Base-by-base conservation (phyloP, 495 filamentous ascomycete species). In the Talaromyces ruber region DNA sequence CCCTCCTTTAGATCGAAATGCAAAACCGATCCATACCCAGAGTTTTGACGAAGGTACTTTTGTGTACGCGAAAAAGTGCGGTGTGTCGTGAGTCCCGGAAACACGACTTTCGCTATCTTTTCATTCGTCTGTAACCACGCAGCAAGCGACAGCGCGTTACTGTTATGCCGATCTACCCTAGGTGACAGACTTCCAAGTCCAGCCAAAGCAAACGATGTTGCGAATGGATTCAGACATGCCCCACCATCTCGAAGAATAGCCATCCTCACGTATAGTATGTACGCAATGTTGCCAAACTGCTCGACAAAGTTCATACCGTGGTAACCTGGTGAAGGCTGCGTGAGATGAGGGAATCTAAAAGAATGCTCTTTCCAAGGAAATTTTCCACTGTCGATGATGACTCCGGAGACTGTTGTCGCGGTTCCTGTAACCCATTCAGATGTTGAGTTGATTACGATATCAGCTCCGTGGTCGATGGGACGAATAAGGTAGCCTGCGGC, bases 361-460 rank as follows among this genome's bases (percentile, higher is more conserved):
- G 78, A 90, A 67, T 97, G 73, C 76, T 88, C 87, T 60, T 92
- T 92, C 94, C 94, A 98, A 79, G 97, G 88, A 72, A 98, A 98
- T 67, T 92, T 96, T 59, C 94, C 94, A 59, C 88, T 86, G 77
- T 98, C 94, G 52, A 98, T 77, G 18, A 98, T 82, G 22, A 97
- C 82, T 37, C 95, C 94, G 22, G 82, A 95, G 64, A 98, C 90
- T 4, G 94, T 98, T 29, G 95, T 98, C 32, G 95, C 94, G 72
- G 97, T 94, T 29, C 94, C 94, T 47, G 95, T 95, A 54, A 98
- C 97, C 94, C 95, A 98, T 74, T 98, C 98, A n/a, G 94, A 98
- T 8, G 94, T 92, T 26, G 88, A 92, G 78, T 97, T 92, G 11
- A 98, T 90, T 45, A 98, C 84, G 60, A 98, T 97, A 68, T 98